phyloP scores from a whole-genome alignment of 2,329 filamentous ascomycete species.

The Leptographium galeiforme region DNA sequence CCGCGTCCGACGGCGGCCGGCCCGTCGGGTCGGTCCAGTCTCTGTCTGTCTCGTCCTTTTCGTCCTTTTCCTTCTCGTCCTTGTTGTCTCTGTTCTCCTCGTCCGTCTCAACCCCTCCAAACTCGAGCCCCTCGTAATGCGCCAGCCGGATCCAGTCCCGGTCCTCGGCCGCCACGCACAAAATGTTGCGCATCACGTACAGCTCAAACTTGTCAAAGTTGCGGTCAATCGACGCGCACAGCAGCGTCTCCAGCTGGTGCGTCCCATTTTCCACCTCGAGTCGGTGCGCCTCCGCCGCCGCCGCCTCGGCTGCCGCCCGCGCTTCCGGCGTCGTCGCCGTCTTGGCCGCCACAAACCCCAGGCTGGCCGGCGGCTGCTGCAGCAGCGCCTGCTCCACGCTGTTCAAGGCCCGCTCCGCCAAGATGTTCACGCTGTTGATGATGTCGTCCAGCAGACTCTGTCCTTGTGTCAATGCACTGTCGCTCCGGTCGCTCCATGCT shows the following conservation, averaged over 20 bases:
- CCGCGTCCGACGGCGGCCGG: slow-evolving; percentile 26
- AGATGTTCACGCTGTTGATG: slow-evolving; percentile 90
- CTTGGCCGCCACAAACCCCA: slow-evolving; percentile 59
- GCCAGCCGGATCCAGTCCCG: slow-evolving; percentile 66
- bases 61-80: not conserved
- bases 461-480: too few relatives aligned
- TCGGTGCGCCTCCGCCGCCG: slow-evolving; percentile 33
- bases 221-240: slow-evolving; percentile 70
- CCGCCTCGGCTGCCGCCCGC: slow-evolving; percentile 4
- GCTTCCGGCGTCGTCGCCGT: slow-evolving; percentile 18
- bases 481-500: not conserved
- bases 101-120: slow-evolving; percentile 16
- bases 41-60: not conserved
- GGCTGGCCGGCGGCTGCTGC: slow-evolving; percentile 54
- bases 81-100: slow-evolving; percentile 9
- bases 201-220: slow-evolving; percentile 82
- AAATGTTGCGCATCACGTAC: slow-evolving; percentile 75
- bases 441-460: slow-evolving; percentile 94
- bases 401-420: slow-evolving; percentile 80
- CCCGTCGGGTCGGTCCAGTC: too few relatives aligned
- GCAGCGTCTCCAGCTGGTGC: slow-evolving; percentile 69
- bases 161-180: slow-evolving; percentile 56
- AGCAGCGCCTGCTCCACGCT: slow-evolving; percentile 75
- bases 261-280: slow-evolving; percentile 80
- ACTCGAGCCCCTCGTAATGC: slow-evolving; percentile 65